A percentile compares a stretch with the other conserved stretches of the same genome.
Conservation (phyloP, 2,329 filamentous ascomycete genomes). For the Calonectria naviculata region DNA sequence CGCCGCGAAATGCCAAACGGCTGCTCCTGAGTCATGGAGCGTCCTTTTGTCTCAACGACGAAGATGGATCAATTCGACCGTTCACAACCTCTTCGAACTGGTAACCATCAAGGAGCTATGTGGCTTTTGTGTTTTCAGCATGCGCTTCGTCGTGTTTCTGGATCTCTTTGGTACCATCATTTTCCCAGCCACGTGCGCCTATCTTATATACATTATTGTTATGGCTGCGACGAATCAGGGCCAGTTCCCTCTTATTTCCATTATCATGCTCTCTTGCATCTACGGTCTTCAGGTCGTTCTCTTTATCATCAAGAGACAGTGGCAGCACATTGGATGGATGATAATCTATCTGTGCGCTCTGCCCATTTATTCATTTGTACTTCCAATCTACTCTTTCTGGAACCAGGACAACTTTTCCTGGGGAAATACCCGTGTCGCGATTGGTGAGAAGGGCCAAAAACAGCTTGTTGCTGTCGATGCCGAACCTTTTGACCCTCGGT, state of each 20-base stretch:
- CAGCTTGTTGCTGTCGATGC: slow-evolving; percentile 86
- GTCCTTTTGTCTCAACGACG: slow-evolving; percentile 97
- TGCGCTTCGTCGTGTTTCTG: slow-evolving; percentile 96
- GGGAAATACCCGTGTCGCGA: slow-evolving; percentile 98
- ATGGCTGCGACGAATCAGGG: slow-evolving; percentile 68
- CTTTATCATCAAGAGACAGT: slow-evolving; percentile 96
- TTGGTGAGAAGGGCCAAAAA: slow-evolving; percentile 92
- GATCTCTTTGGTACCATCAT: slow-evolving; percentile 94
- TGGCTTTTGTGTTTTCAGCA: slow-evolving; percentile 98
- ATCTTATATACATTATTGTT: slow-evolving; percentile 81
- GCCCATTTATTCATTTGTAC: slow-evolving; percentile 89
- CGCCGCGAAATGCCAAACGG: slow-evolving; percentile 92
- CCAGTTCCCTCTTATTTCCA: slow-evolving; percentile 85
- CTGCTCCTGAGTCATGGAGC: slow-evolving; percentile 92
- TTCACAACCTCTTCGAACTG: slow-evolving; percentile 94
- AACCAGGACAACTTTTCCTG: slow-evolving; percentile 99
- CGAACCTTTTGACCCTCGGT: slow-evolving; percentile 89
- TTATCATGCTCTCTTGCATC: slow-evolving; percentile 90
- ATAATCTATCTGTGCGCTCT: slow-evolving; percentile 95
- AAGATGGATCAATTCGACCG: slow-evolving; percentile 99
- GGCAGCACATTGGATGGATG: slow-evolving; percentile 99
- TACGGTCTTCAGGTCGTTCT: slow-evolving; percentile 97
- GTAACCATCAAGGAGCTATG: slow-evolving; percentile 93
- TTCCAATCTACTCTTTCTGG: slow-evolving; percentile 99
- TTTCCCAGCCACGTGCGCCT: slow-evolving; percentile 87